Evolutionary conservation across 345 rosid genomes (phyloP).

Genomic region (Triadica sebifera): DNA sequence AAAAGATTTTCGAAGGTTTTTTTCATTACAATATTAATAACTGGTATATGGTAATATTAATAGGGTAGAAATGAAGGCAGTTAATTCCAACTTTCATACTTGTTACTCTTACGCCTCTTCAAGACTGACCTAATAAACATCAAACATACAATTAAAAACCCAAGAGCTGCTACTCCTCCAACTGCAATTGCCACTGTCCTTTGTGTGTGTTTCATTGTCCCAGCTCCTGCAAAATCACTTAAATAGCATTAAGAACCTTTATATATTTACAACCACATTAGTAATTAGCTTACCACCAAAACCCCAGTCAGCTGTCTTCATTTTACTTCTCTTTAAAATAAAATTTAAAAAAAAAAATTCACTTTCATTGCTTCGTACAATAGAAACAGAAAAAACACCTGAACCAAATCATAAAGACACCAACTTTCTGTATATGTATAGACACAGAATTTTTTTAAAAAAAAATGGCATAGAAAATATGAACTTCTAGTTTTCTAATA

Average conservation of each 20-base stretch:
- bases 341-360: not conserved
- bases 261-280: not conserved
- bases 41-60: not conserved
- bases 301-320: not conserved
- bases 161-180: conserved; percentile 75
- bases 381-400: not conserved
- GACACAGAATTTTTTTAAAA: too few relatives aligned
- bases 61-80: not conserved
- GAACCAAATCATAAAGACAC: too few relatives aligned
- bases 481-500: too few relatives aligned
- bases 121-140: conserved; percentile 50
- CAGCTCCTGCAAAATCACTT: not conserved
- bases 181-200: conserved; percentile 80
- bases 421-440: too few relatives aligned
- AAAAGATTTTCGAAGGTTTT: not conserved
- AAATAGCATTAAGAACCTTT: not conserved
- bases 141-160: conserved; percentile 59
- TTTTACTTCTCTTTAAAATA: not conserved
- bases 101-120: conserved; percentile 46
- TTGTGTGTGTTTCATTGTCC: conserved; percentile 47
- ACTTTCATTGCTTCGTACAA: too few relatives aligned
- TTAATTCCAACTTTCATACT: conserved; percentile 33
- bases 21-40: not conserved
- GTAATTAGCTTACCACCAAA: not conserved
- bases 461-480: too few relatives aligned